Conservation (phyloP, 2,329 filamentous ascomycete species). For the Teratosphaeria viscida region DNA sequence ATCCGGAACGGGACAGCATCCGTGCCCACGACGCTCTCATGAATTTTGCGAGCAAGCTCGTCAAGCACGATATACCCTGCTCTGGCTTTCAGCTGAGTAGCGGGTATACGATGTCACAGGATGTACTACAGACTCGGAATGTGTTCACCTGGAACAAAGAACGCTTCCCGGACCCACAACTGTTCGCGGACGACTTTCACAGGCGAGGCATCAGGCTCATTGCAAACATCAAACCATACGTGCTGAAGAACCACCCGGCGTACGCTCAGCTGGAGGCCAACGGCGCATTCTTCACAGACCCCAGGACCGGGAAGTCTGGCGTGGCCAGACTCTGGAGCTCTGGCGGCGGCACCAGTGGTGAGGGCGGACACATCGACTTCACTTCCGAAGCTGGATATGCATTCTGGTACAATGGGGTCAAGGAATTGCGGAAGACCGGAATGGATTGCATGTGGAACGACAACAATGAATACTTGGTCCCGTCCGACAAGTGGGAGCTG, state of each 20-base stretch:
- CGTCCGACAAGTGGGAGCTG: constrained; percentile 55
- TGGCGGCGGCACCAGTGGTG: constrained; percentile 58
- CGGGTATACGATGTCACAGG: constrained; percentile 59
- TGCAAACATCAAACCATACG: constrained; percentile 64
- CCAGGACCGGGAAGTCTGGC: constrained; percentile 35
- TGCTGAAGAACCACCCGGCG: constrained; percentile 56
- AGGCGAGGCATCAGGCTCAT: constrained; percentile 55
- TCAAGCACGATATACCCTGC: constrained; percentile 57
- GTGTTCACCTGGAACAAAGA: constrained; percentile 63
- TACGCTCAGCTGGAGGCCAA: constrained; percentile 50
- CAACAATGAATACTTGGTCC: constrained; percentile 64
- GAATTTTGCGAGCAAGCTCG: constrained; percentile 50
- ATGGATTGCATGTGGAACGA: constrained; percentile 72
- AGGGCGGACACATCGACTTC: constrained; percentile 65
- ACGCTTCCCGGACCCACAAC: constrained; percentile 58
- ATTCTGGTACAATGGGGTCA: constrained; percentile 63
- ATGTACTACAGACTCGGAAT: constrained; percentile 57
- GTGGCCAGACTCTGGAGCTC: constrained; percentile 60
- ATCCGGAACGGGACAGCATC: constrained; percentile 41
- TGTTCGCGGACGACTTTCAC: constrained; percentile 53
- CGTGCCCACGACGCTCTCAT: constrained; percentile 41
- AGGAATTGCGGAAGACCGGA: constrained; percentile 49
- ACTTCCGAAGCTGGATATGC: constrained; percentile 55
- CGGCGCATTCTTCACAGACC: constrained; percentile 56
- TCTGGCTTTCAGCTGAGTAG: constrained; percentile 64